Percentiles rank a stretch among this genome's conserved stretches.
Evolutionary conservation across 129 eudicot genomes (phyloP).

Genomic region (Apium graveolens): DNA sequence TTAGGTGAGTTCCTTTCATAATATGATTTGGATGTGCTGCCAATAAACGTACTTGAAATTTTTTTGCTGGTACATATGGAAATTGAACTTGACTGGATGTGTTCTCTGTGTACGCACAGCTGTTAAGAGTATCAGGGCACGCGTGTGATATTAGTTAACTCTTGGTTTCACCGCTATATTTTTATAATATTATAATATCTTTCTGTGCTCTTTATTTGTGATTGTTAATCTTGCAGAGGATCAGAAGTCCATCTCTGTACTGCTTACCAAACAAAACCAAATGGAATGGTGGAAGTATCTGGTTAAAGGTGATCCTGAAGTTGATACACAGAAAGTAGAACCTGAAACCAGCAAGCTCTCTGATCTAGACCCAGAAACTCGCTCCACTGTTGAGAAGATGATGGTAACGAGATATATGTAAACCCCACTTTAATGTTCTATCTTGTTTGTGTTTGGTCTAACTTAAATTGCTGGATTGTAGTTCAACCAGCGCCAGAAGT

Average conservation of each 20-base stretch:
- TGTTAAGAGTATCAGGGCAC: background rate
- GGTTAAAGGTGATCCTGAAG: conserved; percentile 82
- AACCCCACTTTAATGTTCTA: background rate
- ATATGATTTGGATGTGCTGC: background rate
- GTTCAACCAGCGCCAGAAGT: conserved; percentile 88
- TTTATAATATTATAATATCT: background rate
- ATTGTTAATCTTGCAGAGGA: conserved; percentile 55
- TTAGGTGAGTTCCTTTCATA: conserved; percentile 35
- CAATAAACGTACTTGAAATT: background rate
- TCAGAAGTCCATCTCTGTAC: conserved; percentile 53
- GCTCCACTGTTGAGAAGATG: conserved; percentile 93
- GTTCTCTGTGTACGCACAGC: background rate
- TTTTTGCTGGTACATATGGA: background rate
- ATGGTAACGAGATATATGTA: conserved; percentile 40
- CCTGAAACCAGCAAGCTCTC: conserved; percentile 79
- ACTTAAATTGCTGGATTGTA: conserved; percentile 15
- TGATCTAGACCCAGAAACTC: conserved; percentile 83
- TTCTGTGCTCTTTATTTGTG: background rate
- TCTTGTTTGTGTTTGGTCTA: background rate
- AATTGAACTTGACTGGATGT: background rate
- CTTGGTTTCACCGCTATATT: background rate
- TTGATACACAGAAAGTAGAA: conserved; percentile 88
- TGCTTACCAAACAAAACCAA: conserved; percentile 70
- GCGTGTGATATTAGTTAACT: background rate
- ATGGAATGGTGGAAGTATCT: conserved; percentile 94